Conservation (phyloP, 2,329 filamentous ascomycete species). For the Verticillium alfalfae region DNA sequence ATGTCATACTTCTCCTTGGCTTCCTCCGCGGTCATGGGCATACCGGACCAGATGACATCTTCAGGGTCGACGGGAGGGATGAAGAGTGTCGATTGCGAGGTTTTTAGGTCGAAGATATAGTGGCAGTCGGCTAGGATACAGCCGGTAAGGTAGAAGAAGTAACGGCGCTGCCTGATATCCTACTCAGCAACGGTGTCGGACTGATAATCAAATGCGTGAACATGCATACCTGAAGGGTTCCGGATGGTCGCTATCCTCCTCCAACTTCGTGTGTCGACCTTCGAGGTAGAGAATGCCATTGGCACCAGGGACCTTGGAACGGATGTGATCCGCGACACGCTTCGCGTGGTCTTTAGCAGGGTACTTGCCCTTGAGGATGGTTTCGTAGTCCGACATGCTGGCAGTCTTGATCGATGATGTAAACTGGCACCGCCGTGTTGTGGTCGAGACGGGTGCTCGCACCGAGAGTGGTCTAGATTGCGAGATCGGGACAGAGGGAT, state of each 20-base stretch:
- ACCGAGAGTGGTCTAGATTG: not conserved
- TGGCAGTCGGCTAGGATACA: conserved; percentile 74
- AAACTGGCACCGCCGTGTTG: not conserved
- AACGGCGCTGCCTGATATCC: conserved; percentile 67
- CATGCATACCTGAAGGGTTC: conserved; percentile 66
- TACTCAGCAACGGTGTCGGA: not conserved
- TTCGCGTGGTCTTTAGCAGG: conserved; percentile 84
- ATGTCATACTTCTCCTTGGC: conserved; percentile 75
- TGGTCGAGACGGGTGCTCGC: not conserved
- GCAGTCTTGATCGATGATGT: not conserved
- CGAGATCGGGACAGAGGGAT: not conserved
- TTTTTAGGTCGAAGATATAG: conserved; percentile 73
- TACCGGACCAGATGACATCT: conserved; percentile 86
- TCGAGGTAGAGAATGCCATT: conserved; percentile 83
- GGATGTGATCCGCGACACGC: conserved; percentile 76
- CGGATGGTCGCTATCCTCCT: conserved; percentile 84
- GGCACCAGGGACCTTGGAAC: conserved; percentile 56
- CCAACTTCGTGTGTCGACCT: conserved; percentile 71
- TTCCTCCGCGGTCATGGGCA: conserved; percentile 72
- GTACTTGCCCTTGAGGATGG: conserved; percentile 57
- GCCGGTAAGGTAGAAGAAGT: conserved; percentile 93
- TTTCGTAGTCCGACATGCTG: conserved; percentile 32
- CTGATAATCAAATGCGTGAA: not conserved
- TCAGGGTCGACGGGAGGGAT: conserved; percentile 87
- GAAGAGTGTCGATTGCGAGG: conserved; percentile 74